These are phyloP conservation scores for Marasmius oreades DNA, from an alignment of 1,284 basidiomycete species.

Conservation along the genomic window DNA sequence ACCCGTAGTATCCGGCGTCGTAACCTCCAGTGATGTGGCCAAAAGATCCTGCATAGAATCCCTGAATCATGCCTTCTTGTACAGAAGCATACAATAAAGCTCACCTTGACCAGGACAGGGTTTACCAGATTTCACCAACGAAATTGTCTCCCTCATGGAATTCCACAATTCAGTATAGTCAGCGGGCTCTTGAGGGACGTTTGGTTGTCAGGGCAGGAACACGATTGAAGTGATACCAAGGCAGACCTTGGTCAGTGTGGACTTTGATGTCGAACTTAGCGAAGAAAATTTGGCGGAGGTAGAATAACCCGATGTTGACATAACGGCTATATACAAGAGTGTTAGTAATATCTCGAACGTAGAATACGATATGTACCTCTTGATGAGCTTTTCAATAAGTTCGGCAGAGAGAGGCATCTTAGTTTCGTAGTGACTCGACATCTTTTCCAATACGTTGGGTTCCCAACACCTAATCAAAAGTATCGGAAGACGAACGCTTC, in stretches of 20 bases:
- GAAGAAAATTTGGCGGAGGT: constrained; percentile 80
- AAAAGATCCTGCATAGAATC: constrained; percentile 41
- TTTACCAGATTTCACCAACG: constrained; percentile 60
- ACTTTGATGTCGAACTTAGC: constrained; percentile 77
- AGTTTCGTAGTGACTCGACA: constrained; percentile 78
- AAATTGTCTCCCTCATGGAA: constrained; percentile 60
- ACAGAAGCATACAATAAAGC: background rate
- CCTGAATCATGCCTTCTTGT: too few relatives aligned
- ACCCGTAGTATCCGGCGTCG: constrained; percentile 81
- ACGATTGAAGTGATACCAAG: background rate
- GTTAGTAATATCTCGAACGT: too few relatives aligned
- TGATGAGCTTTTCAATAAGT: constrained; percentile 76
- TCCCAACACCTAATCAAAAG: constrained; percentile 64
- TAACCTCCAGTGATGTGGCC: constrained; percentile 74
- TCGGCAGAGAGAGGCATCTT: constrained; percentile 69
- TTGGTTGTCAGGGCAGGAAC: background rate
- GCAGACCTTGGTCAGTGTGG: constrained; percentile 62
- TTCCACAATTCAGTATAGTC: constrained; percentile 79
- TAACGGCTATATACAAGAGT: constrained; percentile 58
- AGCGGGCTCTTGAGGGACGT: constrained; percentile 38
- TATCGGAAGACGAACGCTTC: background rate
- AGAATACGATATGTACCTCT: constrained; percentile 60
- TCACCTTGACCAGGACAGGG: constrained; percentile 61
- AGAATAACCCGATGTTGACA: constrained; percentile 76
- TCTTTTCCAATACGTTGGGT: constrained; percentile 61